Evolutionary conservation across 345 rosid species (phyloP), one percentile per base, ranked within the genome.

Genomic region (Euclidium syriacum): DNA sequence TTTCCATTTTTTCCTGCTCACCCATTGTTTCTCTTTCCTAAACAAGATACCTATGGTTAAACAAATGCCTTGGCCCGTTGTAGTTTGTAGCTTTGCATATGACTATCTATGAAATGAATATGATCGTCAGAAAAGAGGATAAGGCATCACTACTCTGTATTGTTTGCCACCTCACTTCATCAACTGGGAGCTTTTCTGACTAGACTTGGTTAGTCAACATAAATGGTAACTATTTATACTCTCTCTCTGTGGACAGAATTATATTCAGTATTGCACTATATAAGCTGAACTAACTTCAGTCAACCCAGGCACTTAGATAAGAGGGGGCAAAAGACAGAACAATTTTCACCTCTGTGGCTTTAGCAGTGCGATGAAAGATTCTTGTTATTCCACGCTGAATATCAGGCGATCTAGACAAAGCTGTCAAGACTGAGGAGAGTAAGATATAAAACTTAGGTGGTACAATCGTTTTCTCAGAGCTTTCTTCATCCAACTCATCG

Each of bases 321-420:
- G 41, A 65, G 20, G 51, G 56, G 51, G 56, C 0, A 51, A 33
- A 25, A n/a, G 60, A 67, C 47, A 53, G 64, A 58, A 46, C 42
- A 40, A 56, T 17, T 41, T 58, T 64, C 73, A 92, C 98, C 95
- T 92, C 97, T 67, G 84, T 61, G 54, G 95, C 83, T 70, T 89
- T 76, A 62, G 95, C 91, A 74, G 96, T 92, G 29, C 80, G 85
- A 77, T 87, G 95, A 74, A 89, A 92, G 58, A 92, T 89, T 77
- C 97, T 85, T 56, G 97, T 84, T 76, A 90, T 81, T 74, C 98
- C 98, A 57, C 98, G 98, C 69, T 92, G 95, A 69, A 92, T 76
- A 77, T 92, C 98, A 53, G 85, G 83, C 43, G 84, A 79, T 73
- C 84, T 83, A 67, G 91, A 85, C 81, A 89, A 79, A 57, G 44